Base-by-base conservation (phyloP, 106 monocot genomes). In the Acorus calamus region DNA sequence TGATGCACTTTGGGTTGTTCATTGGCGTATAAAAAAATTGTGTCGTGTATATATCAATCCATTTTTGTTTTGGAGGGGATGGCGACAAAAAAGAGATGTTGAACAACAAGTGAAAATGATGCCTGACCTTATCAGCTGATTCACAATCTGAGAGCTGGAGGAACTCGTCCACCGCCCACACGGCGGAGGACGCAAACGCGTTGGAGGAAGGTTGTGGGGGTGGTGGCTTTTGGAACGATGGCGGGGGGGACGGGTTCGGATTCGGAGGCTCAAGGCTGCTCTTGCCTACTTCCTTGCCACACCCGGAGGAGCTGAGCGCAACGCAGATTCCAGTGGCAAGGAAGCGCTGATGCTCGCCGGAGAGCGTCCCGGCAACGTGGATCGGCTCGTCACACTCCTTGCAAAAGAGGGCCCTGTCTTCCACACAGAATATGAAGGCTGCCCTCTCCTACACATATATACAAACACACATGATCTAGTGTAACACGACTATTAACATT, bases 331-430 rank as follows among this genome's bases (percentile, higher is more conserved):
- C 94, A 2, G 94, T 96, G 5, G 90, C 84, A 0, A 96, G 81
- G 53, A 85, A 70, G 6, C 94, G 82, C 44, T 87, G 90, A 69
- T 96, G 94, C 3, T 80, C 60, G 11, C 82, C 94, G 3, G 90
- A 78, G 4, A 91, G 83, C 7, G 66, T 80, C 3, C 82, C 87
- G 3, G 80, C 64, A 5, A 96, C 56, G 45, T 96, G 94, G 64
- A 96, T 77, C 9, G 82, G 47, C 74, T 81, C 94, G 55, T 96
- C 90, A 56, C 94, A 96, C 44, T 83, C 78, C 8, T 71, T 64
- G 56, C 94, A 96, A 69, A 96, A 81, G 2, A 96, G 87, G n/a
- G 94, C 90, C 65, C 94, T 74, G 44, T 96, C 94, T 71, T 96
- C 94, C 72, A 90, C 79, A 45, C 94, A 96, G 82, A 96, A 96